These are phyloP conservation scores for Mycena venus DNA, from an alignment of 768 basidiomycete genomes.

Conservation along the genomic window DNA sequence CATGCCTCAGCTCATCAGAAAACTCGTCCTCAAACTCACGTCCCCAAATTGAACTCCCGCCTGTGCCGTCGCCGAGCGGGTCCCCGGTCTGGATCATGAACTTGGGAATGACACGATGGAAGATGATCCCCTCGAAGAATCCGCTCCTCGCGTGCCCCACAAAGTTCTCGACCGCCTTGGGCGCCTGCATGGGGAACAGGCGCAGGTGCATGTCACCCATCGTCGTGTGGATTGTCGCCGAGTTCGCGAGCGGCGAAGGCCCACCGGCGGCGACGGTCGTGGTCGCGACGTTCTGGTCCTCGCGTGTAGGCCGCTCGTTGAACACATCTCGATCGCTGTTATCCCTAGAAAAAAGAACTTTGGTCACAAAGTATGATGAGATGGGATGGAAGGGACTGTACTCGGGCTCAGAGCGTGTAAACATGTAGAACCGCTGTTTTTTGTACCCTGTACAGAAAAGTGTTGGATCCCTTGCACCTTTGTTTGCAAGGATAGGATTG, in stretches of 20 bases:
- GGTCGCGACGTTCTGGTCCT: conserved; percentile 91
- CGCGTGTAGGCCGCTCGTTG: conserved; percentile 97
- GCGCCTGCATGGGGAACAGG: conserved; percentile 91
- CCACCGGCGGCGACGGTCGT: conserved; percentile 63
- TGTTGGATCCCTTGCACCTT: conserved; percentile 88
- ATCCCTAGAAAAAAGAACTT: conserved; percentile 64
- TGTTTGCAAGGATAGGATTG: conserved; percentile 93
- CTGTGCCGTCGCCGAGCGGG: conserved; percentile 94
- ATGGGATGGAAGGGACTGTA: conserved; percentile 53
- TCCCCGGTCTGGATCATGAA: conserved; percentile 99
- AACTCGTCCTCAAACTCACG: conserved; percentile 95
- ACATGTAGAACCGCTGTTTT: conserved; percentile 93
- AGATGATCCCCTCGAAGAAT: conserved; percentile 93
- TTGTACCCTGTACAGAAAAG: conserved; percentile 96
- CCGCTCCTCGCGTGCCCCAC: conserved; percentile 90
- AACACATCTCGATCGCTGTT: conserved; percentile 96
- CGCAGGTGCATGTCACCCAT: conserved; percentile 93
- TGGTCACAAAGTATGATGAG: background rate
- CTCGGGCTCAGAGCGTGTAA: conserved; percentile 93
- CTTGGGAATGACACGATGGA: conserved; percentile 98
- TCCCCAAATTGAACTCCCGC: conserved; percentile 93
- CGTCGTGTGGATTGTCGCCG: conserved; percentile 94
- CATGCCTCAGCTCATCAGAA: conserved; percentile 88
- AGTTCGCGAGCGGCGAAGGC: conserved; percentile 80
- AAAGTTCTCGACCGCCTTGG: conserved; percentile 98